Evolutionary conservation across 805 yeast species (phyloP), one percentile per base, ranked within the genome.

Genomic region (Nakazawaea peltata): DNA sequence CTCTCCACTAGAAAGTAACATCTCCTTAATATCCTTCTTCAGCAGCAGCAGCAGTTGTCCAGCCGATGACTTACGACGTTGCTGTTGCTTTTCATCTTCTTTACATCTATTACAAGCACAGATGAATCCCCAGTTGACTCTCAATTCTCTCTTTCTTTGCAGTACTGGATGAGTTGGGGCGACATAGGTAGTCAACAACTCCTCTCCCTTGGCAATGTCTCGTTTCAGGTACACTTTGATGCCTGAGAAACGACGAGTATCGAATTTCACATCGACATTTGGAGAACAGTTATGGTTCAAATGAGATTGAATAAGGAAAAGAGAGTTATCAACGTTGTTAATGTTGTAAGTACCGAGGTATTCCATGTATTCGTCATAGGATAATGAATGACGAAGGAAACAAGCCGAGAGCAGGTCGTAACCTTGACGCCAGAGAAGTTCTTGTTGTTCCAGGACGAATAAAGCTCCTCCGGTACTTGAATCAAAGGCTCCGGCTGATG

Each of bases 221-320:
- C 73, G 61, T 22, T 65, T 62, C 1, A 94, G 86, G 36, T 52
- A 64, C 1, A 80, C 73, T 44, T 69, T 73, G 42, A 84, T 62
- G 4, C 83, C 82, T 15, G 67, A 68, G 7, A 65, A 57, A 26
- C 71, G 62, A 14, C 45, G 38, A 6, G 61, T 57, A 15, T 63
- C 63, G 13, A 63, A 53, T 32, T 70, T 65, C 21, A 72, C 77
- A 24, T 67, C 63, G 3, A 77, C 77, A 47, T 78, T 83, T 2
- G 92, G 88, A 27, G 68, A 74, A 59, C 95, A 85, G 46, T 65
- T 67, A 51, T 85, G 95, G 49, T 84, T 84, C 47, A 84, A 58
- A 49, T 81, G 82, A 0, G 92, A 74, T 41, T 80, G 81, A 7
- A 67, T 50, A 41, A 74, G 62, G 51, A 65, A 84, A 13, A 82